Conservation (phyloP, 2,329 filamentous ascomycete genomes). For the Colletotrichum sojae region DNA sequence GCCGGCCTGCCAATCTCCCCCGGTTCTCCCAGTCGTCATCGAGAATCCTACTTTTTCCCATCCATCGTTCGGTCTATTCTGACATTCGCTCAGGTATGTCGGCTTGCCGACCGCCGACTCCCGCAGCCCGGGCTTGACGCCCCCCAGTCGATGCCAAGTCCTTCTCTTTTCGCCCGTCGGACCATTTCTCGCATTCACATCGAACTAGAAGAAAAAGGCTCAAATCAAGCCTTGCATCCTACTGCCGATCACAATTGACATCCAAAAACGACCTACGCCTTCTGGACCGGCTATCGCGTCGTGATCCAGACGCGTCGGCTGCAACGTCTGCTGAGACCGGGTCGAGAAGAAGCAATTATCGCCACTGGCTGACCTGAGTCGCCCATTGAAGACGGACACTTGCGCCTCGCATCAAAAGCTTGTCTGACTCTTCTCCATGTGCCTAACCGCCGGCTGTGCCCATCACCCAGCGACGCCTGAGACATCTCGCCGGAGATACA, state of each 20-base stretch:
- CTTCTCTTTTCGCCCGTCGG: constrained; percentile 4
- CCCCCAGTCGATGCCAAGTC: constrained; percentile 9
- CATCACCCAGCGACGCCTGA: constrained; percentile 5
- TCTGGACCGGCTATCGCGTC: neutral
- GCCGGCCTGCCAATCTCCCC: neutral
- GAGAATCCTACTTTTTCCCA: neutral
- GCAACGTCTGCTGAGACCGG: neutral
- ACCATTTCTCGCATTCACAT: constrained; percentile 1
- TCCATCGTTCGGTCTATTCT: neutral
- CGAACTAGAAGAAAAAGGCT: neutral
- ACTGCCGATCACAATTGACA: constrained; percentile 25
- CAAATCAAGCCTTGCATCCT: constrained; percentile 19
- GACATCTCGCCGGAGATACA: constrained; percentile 21
- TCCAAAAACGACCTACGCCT: neutral
- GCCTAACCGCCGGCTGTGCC: neutral
- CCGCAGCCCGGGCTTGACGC: neutral
- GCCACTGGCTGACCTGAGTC: neutral
- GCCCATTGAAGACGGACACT: neutral
- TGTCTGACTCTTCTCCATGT: neutral
- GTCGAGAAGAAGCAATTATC: constrained; percentile 5
- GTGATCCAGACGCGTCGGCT: neutral
- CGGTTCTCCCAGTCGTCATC: neutral
- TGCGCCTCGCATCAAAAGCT: constrained; percentile 14
- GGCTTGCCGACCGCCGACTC: neutral
- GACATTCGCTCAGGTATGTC: neutral